Evolutionary conservation across 2,329 filamentous ascomycete species (phyloP).

Genomic region (Colletotrichum chrysophilum): DNA sequence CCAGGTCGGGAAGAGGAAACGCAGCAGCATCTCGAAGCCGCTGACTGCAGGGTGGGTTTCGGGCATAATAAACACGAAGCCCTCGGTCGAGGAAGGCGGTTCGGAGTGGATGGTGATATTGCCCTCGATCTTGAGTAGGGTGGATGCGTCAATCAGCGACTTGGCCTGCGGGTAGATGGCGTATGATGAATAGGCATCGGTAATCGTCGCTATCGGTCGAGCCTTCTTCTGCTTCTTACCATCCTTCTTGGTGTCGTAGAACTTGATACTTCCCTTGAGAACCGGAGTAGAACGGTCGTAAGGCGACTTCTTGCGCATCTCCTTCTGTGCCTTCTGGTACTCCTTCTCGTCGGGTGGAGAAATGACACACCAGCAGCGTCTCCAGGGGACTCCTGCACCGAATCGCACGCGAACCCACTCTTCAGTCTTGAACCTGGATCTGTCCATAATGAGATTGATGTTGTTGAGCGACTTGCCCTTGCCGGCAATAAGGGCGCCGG

Average conservation of each 20-base stretch:
- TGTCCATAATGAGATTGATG: slow-evolving; percentile 87
- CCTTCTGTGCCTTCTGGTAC: slow-evolving; percentile 81
- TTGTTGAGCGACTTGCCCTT: slow-evolving; percentile 91
- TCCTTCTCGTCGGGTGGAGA: slow-evolving; percentile 94
- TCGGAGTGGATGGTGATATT: slow-evolving; percentile 85
- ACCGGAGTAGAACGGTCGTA: slow-evolving; percentile 76
- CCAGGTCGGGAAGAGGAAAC: slow-evolving; percentile 91
- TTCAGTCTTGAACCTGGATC: slow-evolving; percentile 76
- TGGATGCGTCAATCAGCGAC: slow-evolving; percentile 91
- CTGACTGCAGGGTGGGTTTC: slow-evolving; percentile 90
- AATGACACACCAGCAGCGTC: slow-evolving; percentile 95
- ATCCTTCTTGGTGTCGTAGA: slow-evolving; percentile 81
- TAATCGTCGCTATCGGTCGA: slow-evolving; percentile 88
- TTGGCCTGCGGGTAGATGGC: slow-evolving; percentile 96
- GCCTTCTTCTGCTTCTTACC: slow-evolving; percentile 91
- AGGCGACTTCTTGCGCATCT: slow-evolving; percentile 78
- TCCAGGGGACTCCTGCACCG: slow-evolving; percentile 94
- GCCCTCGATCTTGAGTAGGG: slow-evolving; percentile 91
- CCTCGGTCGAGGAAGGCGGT: slow-evolving; percentile 80
- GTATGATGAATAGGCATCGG: slow-evolving; percentile 89
- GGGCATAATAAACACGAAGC: slow-evolving; percentile 98
- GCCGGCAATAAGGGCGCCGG: slow-evolving; percentile 91
- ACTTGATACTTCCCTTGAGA: slow-evolving; percentile 89
- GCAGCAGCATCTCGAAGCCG: slow-evolving; percentile 94
- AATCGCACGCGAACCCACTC: slow-evolving; percentile 97